phyloP scores from a whole-genome alignment of 2,329 filamentous ascomycete genomes.

The Ceratocystis papillata region DNA sequence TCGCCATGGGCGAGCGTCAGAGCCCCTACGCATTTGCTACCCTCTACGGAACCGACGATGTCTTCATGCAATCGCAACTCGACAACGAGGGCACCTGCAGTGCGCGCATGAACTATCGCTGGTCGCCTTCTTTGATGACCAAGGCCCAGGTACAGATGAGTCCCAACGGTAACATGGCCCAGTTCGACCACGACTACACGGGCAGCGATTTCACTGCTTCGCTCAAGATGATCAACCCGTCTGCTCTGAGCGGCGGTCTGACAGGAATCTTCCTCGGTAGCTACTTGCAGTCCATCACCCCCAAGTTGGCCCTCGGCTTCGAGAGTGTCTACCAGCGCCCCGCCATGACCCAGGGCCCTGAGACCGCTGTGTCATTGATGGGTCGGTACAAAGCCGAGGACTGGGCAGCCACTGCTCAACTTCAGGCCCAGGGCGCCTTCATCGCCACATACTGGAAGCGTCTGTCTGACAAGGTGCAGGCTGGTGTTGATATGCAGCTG shows the following conservation, averaged over 20 bases:
- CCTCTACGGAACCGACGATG: constrained; percentile 86
- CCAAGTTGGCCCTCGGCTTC: constrained; percentile 73
- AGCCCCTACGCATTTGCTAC: constrained; percentile 93
- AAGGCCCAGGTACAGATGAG: constrained; percentile 86
- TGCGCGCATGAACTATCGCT: constrained; percentile 87
- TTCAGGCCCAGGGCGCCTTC: constrained; percentile 77
- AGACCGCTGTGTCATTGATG: constrained; percentile 80
- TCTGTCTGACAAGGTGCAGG: constrained; percentile 89
- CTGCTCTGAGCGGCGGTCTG: constrained; percentile 75
- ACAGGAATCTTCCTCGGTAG: constrained; percentile 93
- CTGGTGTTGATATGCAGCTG: constrained; percentile 87
- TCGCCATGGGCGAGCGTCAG: constrained; percentile 85
- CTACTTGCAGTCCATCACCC: constrained; percentile 89
- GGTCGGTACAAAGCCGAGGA: constrained; percentile 83
- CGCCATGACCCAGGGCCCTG: constrained; percentile 73
- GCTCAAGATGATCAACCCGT: constrained; percentile 93
- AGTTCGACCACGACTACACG: constrained; percentile 85
- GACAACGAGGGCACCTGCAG: constrained; percentile 85
- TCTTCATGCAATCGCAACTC: constrained; percentile 90
- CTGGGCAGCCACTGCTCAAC: constrained; percentile 85
- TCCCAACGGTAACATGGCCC: constrained; percentile 43
- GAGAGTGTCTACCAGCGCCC: constrained; percentile 91
- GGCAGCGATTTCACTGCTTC: constrained; percentile 88
- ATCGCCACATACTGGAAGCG: constrained; percentile 90
- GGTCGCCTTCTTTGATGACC: constrained; percentile 66